Evolutionary conservation across 371 early-diverging fungal genomes (phyloP).

Genomic region (Mucor plumbeus): DNA sequence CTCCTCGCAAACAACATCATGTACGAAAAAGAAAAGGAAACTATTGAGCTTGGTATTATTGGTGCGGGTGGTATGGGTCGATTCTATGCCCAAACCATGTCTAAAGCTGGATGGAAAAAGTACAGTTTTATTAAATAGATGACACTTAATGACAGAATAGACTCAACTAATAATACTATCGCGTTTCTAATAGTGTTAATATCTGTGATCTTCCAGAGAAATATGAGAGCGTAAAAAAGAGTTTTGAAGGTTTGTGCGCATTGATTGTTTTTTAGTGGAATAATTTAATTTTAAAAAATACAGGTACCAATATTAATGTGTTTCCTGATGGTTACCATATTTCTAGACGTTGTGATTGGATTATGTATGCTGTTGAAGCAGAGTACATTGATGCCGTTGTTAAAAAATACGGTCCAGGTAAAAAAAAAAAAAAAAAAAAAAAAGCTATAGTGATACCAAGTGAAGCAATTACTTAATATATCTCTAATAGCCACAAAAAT

Average conservation of each 20-base stretch:
- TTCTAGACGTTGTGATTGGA: conserved; percentile 84
- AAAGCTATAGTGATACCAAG: too few relatives aligned
- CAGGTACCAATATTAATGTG: conserved; percentile 68
- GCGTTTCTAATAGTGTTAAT: conserved; percentile 61
- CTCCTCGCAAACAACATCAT: conserved; percentile 3
- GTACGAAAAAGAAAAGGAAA: conserved; percentile 54
- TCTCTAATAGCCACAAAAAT: conserved; percentile 77
- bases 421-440: not conserved
- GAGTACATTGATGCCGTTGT: conserved; percentile 85
- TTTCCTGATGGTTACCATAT: conserved; percentile 84
- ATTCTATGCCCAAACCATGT: conserved; percentile 80
- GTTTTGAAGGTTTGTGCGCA: conserved; percentile 52
- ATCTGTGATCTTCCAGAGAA: conserved; percentile 86
- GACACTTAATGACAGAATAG: too few relatives aligned
- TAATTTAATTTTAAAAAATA: not conserved
- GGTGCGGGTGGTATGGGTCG: conserved; percentile 95
- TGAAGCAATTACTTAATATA: not conserved
- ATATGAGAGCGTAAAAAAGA: conserved; percentile 68
- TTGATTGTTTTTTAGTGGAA: not conserved
- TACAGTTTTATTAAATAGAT: conserved; percentile 18
- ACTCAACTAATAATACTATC: not conserved
- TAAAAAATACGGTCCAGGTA: conserved; percentile 83
- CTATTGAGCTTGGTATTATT: conserved; percentile 76
- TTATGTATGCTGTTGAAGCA: conserved; percentile 95
- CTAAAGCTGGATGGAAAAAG: conserved; percentile 82